A percentile compares a stretch with the other conserved stretches of the same genome.
These are phyloP conservation scores for Fusarium scirpi DNA, from an alignment of 2,329 filamentous ascomycete species.

Conservation along the genomic window DNA sequence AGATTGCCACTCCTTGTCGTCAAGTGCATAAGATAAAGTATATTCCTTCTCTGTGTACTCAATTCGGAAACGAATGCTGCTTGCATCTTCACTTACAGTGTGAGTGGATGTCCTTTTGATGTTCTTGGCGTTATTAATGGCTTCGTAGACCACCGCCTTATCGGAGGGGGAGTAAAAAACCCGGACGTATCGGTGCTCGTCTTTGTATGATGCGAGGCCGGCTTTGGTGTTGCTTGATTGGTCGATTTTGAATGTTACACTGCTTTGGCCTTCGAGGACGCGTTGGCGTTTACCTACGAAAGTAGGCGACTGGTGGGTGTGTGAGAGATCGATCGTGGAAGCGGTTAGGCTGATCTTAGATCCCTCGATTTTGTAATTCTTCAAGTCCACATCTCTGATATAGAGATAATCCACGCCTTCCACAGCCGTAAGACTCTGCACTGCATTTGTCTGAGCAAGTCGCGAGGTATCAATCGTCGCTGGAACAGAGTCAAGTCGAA, in stretches of 20 bases:
- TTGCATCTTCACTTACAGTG: not conserved
- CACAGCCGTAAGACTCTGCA: not conserved
- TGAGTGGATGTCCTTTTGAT: not conserved
- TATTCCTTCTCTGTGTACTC: conserved; percentile 18
- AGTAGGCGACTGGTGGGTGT: conserved; percentile 1
- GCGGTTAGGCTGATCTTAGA: conserved; percentile 6
- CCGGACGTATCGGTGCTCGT: conserved; percentile 16
- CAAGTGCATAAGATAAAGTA: not conserved
- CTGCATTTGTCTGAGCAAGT: not conserved
- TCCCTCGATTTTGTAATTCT: conserved; percentile 8
- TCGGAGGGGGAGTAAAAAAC: not conserved
- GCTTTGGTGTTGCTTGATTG: not conserved
- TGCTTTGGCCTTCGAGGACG: conserved; percentile 6
- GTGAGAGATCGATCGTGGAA: not conserved
- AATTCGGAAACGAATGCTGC: conserved; percentile 1
- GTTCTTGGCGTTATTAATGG: conserved; percentile 3
- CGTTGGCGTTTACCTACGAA: conserved; percentile 23
- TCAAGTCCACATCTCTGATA: conserved; percentile 7
- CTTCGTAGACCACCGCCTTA: not conserved
- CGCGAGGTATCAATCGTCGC: not conserved
- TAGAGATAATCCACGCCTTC: conserved; percentile 14
- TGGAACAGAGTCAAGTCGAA: not conserved
- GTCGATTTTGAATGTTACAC: not conserved
- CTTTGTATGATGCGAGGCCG: not conserved
- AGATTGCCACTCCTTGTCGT: not conserved